Conservation (phyloP, 2,329 filamentous ascomycete species). For the Aspergillus oerlinghausenensis region DNA sequence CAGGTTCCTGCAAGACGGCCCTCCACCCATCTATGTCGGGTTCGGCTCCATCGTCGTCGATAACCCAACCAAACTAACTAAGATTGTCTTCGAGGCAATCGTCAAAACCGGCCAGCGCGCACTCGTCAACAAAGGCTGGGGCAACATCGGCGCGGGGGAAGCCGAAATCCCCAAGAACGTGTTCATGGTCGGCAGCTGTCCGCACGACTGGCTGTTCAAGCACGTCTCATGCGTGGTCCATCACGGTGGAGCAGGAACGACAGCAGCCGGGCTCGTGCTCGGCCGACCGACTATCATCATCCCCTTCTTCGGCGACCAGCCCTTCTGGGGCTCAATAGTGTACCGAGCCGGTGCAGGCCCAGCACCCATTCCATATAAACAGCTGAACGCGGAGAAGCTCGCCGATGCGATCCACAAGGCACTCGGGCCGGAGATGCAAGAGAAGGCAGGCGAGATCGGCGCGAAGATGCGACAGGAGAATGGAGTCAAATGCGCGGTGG, state of each 20-base stretch:
- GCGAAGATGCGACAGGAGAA: conserved; percentile 62
- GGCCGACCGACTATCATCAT: conserved; percentile 78
- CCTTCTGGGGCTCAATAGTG: conserved; percentile 78
- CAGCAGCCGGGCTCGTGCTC: conserved; percentile 75
- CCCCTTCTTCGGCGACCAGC: conserved; percentile 82
- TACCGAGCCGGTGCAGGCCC: conserved; percentile 68
- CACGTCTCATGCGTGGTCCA: conserved; percentile 78
- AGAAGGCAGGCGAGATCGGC: conserved; percentile 56
- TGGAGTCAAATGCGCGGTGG: conserved; percentile 59
- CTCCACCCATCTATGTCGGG: conserved; percentile 74
- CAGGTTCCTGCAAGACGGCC: conserved; percentile 62
- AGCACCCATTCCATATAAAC: conserved; percentile 63
- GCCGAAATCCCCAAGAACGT: conserved; percentile 68
- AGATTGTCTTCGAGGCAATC: conserved; percentile 68
- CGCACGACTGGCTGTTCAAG: conserved; percentile 86
- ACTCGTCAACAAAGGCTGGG: conserved; percentile 83
- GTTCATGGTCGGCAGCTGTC: conserved; percentile 78
- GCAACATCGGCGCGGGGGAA: conserved; percentile 70
- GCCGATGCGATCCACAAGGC: conserved; percentile 60
- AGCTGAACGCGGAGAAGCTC: conserved; percentile 62
- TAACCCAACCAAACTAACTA: conserved; percentile 66
- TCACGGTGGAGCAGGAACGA: conserved; percentile 83
- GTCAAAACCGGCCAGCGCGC: conserved; percentile 65
- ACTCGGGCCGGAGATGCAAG: conserved; percentile 55
- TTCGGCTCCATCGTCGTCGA: conserved; percentile 81